Base-by-base conservation (phyloP, 805 yeast species). In the Zygosaccharomyces pseudorouxii region DNA sequence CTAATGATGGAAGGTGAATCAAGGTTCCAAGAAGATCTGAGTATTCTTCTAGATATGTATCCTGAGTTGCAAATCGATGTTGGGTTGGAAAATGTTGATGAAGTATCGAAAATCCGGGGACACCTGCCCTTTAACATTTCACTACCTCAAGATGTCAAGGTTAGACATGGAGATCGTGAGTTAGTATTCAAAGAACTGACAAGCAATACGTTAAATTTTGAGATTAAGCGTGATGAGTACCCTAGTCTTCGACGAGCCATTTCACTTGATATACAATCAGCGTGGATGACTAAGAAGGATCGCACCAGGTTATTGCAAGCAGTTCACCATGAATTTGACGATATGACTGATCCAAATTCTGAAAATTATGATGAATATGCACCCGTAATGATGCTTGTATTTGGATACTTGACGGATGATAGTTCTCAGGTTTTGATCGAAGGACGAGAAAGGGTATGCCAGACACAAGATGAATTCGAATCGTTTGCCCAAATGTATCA, bases 381-480 rank as follows among this genome's bases (percentile, higher is more conserved):
- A 2, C 68, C 71, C 25, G 63, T 77, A 1, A 54, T 78, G 3
- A 78, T 71, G 56, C 55, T 69, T 11, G 57, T 77, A 51, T 65
- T 78, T n/a, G 79, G 76, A 49, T 65, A 55, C 47, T 45, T 78
- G 18, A 60, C 62, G 3, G 52, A 55, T 37, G 70, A 65, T 19
- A 25, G 55, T 16, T 43, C 53, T 1, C 31, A 36, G 4, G 30
- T 56, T 14, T 43, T 61, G 14, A 52, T 60, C 23, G 48, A 50
- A 12, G 42, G 52, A 9, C 35, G 23, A 9, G 39, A 40, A 5
- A 42, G 44, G 22, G 30, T 44, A 3, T 53, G 58, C 27, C 23
- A 46, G 9, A 37, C 53, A 7, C 46, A 45, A n/a, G 48, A 50
- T 36, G 60, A 62, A 37, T 57, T 46, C 38, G 36, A 45, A 2